Evolutionary conservation across 257 asterid genomes (phyloP).

Genomic region (Pogostemon cablin): DNA sequence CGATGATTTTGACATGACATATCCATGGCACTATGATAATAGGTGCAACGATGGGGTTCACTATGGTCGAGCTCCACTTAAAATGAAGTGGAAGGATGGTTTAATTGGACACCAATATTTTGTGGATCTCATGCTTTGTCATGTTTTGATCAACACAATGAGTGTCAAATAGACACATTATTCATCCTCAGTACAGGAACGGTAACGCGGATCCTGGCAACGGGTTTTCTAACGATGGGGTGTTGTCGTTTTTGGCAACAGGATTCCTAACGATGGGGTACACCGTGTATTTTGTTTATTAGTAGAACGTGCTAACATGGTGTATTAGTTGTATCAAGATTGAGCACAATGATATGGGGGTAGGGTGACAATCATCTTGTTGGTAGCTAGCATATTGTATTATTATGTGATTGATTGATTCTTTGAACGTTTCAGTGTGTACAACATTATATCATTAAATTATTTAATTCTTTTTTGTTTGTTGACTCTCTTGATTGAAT

Average conservation of each 20-base stretch:
- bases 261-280: too few relatives aligned
- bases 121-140: slow-evolving; percentile 92
- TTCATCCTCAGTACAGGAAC: too few relatives aligned
- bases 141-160: slow-evolving; percentile 65
- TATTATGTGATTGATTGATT: slow-evolving; percentile 5
- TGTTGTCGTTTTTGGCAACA: too few relatives aligned
- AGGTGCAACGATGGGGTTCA: slow-evolving; percentile 94
- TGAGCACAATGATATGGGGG: too few relatives aligned
- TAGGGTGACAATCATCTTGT: too few relatives aligned
- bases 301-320: not conserved
- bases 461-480: too few relatives aligned
- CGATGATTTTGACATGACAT: slow-evolving; percentile 88
- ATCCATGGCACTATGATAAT: slow-evolving; percentile 92
- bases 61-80: slow-evolving; percentile 86
- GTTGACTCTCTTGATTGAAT: too few relatives aligned
- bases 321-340: not conserved
- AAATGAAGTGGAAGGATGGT: slow-evolving; percentile 85
- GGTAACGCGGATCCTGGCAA: too few relatives aligned
- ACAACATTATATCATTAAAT: not conserved
- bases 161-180: slow-evolving; percentile 38
- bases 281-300: not conserved
- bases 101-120: slow-evolving; percentile 87
- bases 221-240: too few relatives aligned
- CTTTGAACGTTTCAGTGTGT: slow-evolving; percentile 24
- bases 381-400: slow-evolving; percentile 12